Percentiles rank a stretch among this genome's conserved stretches.
These are phyloP conservation scores for Talaromyces wortmannii DNA, from an alignment of 495 filamentous ascomycete genomes.

Conservation along the genomic window DNA sequence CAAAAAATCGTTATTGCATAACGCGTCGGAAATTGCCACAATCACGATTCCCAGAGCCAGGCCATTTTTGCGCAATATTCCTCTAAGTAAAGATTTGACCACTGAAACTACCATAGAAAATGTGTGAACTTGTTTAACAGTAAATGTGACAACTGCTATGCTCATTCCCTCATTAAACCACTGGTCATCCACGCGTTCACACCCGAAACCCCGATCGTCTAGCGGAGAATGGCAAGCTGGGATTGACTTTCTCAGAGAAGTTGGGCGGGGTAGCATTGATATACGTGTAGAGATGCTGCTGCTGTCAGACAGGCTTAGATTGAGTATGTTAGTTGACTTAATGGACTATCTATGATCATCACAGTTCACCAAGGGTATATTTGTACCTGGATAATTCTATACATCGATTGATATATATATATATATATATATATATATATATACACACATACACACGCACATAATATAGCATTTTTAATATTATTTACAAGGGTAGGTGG, in stretches of 20 bases:
- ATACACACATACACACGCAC: slow-evolving; percentile 31
- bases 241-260: slow-evolving; percentile 51
- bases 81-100: slow-evolving; percentile 55
- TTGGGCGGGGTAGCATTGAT: slow-evolving; percentile 57
- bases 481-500: too few species aligned
- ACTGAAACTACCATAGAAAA: slow-evolving; percentile 69
- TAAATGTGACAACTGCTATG: slow-evolving; percentile 45
- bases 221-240: slow-evolving; percentile 63
- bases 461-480: slow-evolving; percentile 14
- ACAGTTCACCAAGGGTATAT: slow-evolving; percentile 62
- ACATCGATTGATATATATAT: slow-evolving; percentile 60
- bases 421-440: too few species aligned
- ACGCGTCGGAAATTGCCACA: neutral
- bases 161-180: slow-evolving; percentile 55
- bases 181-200: slow-evolving; percentile 67
- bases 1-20: too few species aligned
- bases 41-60: slow-evolving; percentile 29
- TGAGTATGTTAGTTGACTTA: slow-evolving; percentile 69
- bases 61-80: slow-evolving; percentile 34
- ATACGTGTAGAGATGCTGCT: slow-evolving; percentile 77
- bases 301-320: slow-evolving; percentile 72
- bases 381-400: slow-evolving; percentile 80
- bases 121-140: slow-evolving; percentile 53
- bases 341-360: slow-evolving; percentile 73
- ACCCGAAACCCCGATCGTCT: slow-evolving; percentile 58